Evolutionary conservation across 164 flowering plant species (phyloP).

Genomic region (Saururus chinensis): DNA sequence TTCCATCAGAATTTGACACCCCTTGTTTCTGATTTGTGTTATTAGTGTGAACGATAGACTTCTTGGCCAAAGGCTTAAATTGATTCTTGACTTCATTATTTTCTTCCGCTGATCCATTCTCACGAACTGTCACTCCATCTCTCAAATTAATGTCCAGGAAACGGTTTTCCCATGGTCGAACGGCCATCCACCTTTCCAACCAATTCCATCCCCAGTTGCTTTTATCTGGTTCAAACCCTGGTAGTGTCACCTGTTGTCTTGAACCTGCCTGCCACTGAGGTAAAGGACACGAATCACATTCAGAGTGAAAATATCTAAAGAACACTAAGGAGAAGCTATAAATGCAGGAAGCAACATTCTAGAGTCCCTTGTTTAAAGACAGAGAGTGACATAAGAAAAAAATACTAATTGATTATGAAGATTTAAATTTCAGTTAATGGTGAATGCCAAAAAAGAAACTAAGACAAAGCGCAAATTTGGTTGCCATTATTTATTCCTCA

Average conservation of each 20-base stretch:
- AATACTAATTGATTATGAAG: no score
- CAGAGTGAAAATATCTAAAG: background rate
- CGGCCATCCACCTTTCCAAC: constrained; percentile 99
- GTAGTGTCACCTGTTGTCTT: constrained; percentile 41
- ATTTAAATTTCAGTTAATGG: no score
- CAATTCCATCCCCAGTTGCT: constrained; percentile 99
- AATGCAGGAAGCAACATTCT: background rate
- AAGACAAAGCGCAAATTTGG: no score
- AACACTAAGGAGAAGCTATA: background rate
- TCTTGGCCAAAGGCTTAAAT: constrained; percentile 36
- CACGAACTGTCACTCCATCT: constrained; percentile 61
- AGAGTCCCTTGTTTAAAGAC: no score
- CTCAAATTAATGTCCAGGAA: constrained; percentile 63
- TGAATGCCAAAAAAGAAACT: no score
- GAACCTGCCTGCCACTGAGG: constrained; percentile 96
- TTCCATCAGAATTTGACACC: constrained; percentile 63
- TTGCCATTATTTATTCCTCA: no score
- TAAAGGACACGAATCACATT: background rate
- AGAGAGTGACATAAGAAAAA: no score
- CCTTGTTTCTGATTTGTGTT: constrained; percentile 35
- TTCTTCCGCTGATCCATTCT: constrained; percentile 37
- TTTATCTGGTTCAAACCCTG: constrained; percentile 90
- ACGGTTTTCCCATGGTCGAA: constrained; percentile 97
- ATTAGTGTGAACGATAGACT: constrained; percentile 9
- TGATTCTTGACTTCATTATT: constrained; percentile 23